Evolutionary conservation across 75 land plant species (phyloP).

Genomic region (Azolla pinnata): DNA sequence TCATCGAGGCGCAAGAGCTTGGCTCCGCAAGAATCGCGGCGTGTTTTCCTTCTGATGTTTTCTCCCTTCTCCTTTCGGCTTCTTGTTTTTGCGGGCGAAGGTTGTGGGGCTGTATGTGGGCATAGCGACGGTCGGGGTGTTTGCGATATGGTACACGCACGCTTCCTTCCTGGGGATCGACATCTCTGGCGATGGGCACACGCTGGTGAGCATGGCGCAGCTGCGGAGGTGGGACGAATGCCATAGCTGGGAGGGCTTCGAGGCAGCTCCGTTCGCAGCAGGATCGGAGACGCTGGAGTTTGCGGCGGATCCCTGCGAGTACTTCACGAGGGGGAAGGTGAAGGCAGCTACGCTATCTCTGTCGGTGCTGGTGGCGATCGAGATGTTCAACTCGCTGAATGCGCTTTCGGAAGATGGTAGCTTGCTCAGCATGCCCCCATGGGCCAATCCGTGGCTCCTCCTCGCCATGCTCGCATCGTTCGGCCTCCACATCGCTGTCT

Average conservation of each 20-base stretch:
- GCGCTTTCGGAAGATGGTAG: slow-evolving; percentile 88
- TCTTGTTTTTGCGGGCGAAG: slow-evolving; percentile 23
- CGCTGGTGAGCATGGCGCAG: slow-evolving; percentile 59
- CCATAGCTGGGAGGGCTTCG: slow-evolving; percentile 63
- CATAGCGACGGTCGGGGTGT: slow-evolving; percentile 79
- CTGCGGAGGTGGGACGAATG: slow-evolving; percentile 69
- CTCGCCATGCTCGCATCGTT: slow-evolving; percentile 74
- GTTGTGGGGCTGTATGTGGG: slow-evolving; percentile 92
- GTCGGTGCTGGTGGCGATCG: slow-evolving; percentile 86
- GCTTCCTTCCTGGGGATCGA: slow-evolving; percentile 71
- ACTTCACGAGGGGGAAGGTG: slow-evolving; percentile 71
- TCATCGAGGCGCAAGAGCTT: no score
- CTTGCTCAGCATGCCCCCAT: slow-evolving; percentile 74
- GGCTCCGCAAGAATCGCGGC: no score
- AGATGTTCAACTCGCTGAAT: slow-evolving; percentile 91
- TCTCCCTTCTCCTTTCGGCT: not conserved
- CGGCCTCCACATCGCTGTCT: slow-evolving; percentile 61
- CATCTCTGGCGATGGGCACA: slow-evolving; percentile 71
- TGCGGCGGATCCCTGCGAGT: slow-evolving; percentile 67
- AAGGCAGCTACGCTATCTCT: slow-evolving; percentile 87
- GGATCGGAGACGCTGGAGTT: slow-evolving; percentile 44
- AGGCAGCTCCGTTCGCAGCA: slow-evolving; percentile 48
- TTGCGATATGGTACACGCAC: slow-evolving; percentile 84
- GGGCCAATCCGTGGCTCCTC: slow-evolving; percentile 87
- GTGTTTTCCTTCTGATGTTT: no score